A percentile compares a stretch with the other conserved stretches of the same genome.
phyloP scores from a whole-genome alignment of 345 rosid species.

The Corymbia maculata region DNA sequence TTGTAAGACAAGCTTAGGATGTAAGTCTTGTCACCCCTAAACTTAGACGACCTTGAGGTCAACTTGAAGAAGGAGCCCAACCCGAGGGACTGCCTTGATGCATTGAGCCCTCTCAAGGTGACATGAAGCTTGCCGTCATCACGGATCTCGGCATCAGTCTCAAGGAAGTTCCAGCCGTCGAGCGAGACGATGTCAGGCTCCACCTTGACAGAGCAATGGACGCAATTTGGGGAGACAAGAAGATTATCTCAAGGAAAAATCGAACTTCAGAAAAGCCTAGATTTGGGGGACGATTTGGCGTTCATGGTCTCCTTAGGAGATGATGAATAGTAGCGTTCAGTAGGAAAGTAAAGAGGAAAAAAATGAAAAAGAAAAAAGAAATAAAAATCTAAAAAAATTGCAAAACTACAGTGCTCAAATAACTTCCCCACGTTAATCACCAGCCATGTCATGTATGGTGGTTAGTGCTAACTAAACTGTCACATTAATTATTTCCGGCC shows the following conservation, averaged over 20 bases:
- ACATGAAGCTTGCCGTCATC: not conserved
- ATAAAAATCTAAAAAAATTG: not conserved
- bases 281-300: not conserved
- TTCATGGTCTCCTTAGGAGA: not conserved
- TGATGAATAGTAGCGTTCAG: not conserved
- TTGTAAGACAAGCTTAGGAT: not conserved
- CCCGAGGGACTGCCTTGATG: not conserved
- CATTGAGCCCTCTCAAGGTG: not conserved
- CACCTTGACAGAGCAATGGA: not conserved
- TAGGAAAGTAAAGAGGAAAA: not conserved
- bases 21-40: not conserved
- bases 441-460: not conserved
- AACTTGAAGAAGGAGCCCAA: not conserved
- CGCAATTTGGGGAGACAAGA: not conserved
- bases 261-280: not conserved
- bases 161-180: not conserved
- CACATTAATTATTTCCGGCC: rapidly evolving
- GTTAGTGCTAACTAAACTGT: not conserved
- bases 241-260: not conserved
- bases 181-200: not conserved
- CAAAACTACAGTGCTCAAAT: not conserved
- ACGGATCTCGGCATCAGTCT: not conserved
- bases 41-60: not conserved
- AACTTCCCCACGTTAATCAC: not conserved
- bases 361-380: not conserved